Evolutionary conservation across 768 basidiomycete genomes (phyloP), one percentile per base, ranked within the genome.

Genomic region (Amanita rimosa): DNA sequence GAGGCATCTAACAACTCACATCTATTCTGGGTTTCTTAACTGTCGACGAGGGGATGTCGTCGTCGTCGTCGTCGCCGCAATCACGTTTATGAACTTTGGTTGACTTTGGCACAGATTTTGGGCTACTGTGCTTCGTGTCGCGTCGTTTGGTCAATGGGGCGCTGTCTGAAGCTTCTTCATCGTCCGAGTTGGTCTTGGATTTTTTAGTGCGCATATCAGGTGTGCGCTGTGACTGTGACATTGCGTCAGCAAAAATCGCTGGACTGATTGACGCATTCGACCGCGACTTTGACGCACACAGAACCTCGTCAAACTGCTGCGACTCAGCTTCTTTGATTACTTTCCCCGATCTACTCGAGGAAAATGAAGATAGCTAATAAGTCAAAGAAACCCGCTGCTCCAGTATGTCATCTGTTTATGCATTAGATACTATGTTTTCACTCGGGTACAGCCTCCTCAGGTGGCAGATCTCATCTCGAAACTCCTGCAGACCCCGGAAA

Each of bases 331-430:
- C 22, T 37, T 46, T 17, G 49, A 51, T 44, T 51, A 40, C 58
- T 61, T 54, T 62, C 57, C 64, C 61, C 67, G 73, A 70, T 66
- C 57, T 66, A 52, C 66, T 72, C 74, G 71, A 69, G 75, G 76
- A 74, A 67, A 58, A 93, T 93, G 90, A 90, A 85, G 79, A 90
- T 93, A 67, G 73, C 79, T 58, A 83, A 83, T 65, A 85, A 85
- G 72, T 78, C 85, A 43, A 90, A 86, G 79, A 84, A 81, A 70
- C 78, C 78, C 59, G 74, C 76, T 54, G 75, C 83, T 57, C 87
- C 86, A 57, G 89, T 89, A 62, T 48, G 55, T 55, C 46, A 47
- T 27, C 37, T 44, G 42, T 26, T 55, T 58, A 57, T 53, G 54
- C 50, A 38, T 47, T 51, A 51, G 51, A 58, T 51, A 46, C 52